Evolutionary conservation across 1,284 basidiomycete genomes (phyloP).

Genomic region (Papiliotrema flavescens): DNA sequence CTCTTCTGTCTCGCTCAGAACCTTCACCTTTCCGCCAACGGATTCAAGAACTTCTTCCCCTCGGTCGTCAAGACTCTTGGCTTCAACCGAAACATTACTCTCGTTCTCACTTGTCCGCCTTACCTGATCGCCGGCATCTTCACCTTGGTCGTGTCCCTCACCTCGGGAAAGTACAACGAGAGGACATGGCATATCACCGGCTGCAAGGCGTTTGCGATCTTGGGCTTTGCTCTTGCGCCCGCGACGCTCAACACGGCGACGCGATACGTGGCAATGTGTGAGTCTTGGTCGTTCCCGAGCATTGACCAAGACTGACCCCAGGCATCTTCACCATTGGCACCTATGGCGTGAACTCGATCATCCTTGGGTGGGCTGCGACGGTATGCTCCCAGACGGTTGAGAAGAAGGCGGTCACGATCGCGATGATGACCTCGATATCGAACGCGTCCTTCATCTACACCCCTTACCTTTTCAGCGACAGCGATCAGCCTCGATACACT

Average conservation of each 20-base stretch:
- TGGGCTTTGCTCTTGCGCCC: constrained; percentile 24
- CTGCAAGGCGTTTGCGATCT: constrained; percentile 16
- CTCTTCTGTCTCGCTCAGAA: constrained; percentile 27
- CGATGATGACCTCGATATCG: constrained; percentile 25
- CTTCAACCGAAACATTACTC: constrained; percentile 31
- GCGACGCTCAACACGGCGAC: constrained; percentile 24
- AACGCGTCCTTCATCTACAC: constrained; percentile 35
- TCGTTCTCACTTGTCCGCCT: constrained; percentile 44
- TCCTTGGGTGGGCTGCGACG: constrained; percentile 37
- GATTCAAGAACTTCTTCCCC: constrained; percentile 37
- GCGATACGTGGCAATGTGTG: constrained; percentile 29
- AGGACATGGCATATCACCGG: constrained; percentile 30
- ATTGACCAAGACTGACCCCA: neutral
- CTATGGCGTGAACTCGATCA: constrained; percentile 33
- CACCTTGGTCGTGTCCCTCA: constrained; percentile 16
- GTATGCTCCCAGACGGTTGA: constrained; percentile 34
- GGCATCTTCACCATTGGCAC: constrained; percentile 28
- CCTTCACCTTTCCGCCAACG: constrained; percentile 21
- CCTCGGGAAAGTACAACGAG: constrained; percentile 24
- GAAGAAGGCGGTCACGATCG: constrained; percentile 34
- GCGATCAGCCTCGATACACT: constrained; percentile 21
- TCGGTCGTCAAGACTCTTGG: constrained; percentile 34
- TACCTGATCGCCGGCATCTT: constrained; percentile 28
- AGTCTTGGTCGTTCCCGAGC: constrained; percentile 9
- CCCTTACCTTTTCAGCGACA: constrained; percentile 28